Conservation (phyloP, 352 stramenopile species). For the Phytopythium montanum region DNA sequence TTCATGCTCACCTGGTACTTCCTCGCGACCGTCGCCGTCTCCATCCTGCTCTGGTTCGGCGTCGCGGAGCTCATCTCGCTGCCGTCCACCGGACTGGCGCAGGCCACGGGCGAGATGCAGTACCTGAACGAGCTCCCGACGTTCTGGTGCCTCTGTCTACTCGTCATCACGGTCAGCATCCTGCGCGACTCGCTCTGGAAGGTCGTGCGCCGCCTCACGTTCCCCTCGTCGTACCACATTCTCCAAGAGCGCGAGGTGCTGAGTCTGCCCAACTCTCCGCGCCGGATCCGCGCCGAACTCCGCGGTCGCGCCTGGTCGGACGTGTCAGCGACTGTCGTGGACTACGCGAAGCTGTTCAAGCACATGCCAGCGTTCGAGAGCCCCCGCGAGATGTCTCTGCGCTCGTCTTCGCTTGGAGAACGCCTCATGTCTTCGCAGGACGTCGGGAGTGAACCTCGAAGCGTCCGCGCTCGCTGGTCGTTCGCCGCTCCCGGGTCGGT, state of each 20-base stretch:
- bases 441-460: constrained; percentile 19
- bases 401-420: constrained; percentile 56
- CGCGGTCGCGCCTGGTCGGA: constrained; percentile 31
- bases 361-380: constrained; percentile 43
- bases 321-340: constrained; percentile 35
- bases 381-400: constrained; percentile 50
- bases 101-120: constrained; percentile 66
- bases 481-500: constrained; percentile 32
- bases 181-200: constrained; percentile 76
- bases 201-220: constrained; percentile 53
- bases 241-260: constrained; percentile 72
- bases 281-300: constrained; percentile 42
- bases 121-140: constrained; percentile 54
- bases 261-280: constrained; percentile 51
- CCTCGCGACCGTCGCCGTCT: constrained; percentile 43
- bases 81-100: constrained; percentile 41
- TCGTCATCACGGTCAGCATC: constrained; percentile 59
- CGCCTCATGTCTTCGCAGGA: constrained; percentile 37
- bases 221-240: constrained; percentile 75
- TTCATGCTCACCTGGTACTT: constrained; percentile 78
- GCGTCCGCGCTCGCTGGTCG: constrained; percentile 54
- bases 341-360: constrained; percentile 46
- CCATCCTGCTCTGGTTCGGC: constrained; percentile 62
- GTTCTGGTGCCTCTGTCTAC: constrained; percentile 56
- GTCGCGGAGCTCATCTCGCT: constrained; percentile 58